phyloP scores from a whole-genome alignment of 148 eudicot species.

The Silene latifolia region DNA sequence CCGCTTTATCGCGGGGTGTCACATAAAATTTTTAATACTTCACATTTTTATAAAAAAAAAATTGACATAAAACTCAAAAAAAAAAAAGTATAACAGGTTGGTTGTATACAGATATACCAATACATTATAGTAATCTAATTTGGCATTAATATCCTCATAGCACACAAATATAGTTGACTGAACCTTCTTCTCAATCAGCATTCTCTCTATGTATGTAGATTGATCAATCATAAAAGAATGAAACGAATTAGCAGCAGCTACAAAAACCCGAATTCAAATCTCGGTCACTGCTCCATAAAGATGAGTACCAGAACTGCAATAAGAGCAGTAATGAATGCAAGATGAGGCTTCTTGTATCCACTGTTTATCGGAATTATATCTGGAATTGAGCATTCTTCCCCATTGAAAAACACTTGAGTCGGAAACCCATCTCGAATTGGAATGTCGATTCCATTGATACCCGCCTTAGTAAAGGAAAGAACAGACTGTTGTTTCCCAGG shows the following conservation, averaged over 20 bases:
- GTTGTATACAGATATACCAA: conserved; percentile 26
- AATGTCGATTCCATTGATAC: conserved; percentile 43
- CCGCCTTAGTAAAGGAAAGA: conserved; percentile 57
- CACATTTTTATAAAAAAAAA: not conserved
- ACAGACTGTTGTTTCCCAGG: conserved; percentile 82
- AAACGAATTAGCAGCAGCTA: conserved; percentile 25
- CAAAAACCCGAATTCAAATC: conserved; percentile 15
- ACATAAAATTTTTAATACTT: not conserved
- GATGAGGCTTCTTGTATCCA: conserved; percentile 27
- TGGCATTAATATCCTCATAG: conserved; percentile 15
- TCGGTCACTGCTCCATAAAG: conserved; percentile 32
- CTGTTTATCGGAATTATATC: conserved; percentile 38
- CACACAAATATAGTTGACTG: conserved; percentile 20
- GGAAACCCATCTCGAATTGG: conserved; percentile 61
- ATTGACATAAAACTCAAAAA: not conserved
- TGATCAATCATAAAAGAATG: conserved; percentile 28
- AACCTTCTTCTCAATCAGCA: conserved; percentile 19
- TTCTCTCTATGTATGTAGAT: conserved; percentile 1
- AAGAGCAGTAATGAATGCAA: conserved; percentile 24
- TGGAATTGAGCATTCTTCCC: conserved; percentile 76
- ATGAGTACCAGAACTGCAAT: conserved; percentile 35
- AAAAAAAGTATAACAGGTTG: conserved; percentile 9
- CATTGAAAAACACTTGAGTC: conserved; percentile 58
- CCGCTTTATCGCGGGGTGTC: too few species aligned
- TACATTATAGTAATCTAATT: conserved; percentile 23